These are phyloP conservation scores for Agaricus sinodeliciosus DNA, from an alignment of 768 basidiomycete species.

Conservation along the genomic window DNA sequence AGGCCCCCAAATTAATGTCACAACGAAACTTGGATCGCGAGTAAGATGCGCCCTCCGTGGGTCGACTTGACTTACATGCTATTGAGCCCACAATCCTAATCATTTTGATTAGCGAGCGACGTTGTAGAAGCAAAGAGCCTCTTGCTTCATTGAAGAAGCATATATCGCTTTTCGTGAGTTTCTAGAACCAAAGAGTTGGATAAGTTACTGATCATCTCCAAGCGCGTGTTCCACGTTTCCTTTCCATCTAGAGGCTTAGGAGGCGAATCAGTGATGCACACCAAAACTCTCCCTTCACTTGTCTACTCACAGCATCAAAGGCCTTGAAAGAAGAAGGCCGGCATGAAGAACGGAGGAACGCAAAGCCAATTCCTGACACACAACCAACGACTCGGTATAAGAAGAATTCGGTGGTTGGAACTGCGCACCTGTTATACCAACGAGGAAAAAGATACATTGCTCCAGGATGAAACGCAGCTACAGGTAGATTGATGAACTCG, in stretches of 20 bases:
- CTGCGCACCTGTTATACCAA: constrained; percentile 50
- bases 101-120: too few relatives aligned
- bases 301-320: constrained; percentile 45
- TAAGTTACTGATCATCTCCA: constrained; percentile 51
- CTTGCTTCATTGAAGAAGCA: constrained; percentile 60
- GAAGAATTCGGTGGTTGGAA: too few relatives aligned
- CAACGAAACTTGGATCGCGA: too few relatives aligned
- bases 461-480: constrained; percentile 60
- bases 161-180: constrained; percentile 25
- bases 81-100: constrained; percentile 50
- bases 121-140: background rate
- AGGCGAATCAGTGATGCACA: background rate
- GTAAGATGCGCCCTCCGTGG: too few relatives aligned
- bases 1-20: too few relatives aligned
- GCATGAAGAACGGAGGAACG: constrained; percentile 51
- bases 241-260: constrained; percentile 56
- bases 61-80: constrained; percentile 35
- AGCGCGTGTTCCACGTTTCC: constrained; percentile 50
- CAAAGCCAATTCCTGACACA: constrained; percentile 49
- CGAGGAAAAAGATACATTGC: constrained; percentile 34
- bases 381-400: too few relatives aligned
- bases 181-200: background rate
- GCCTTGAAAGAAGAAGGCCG: constrained; percentile 53
- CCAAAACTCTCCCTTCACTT: background rate
- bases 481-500: constrained; percentile 53